Percentiles rank a stretch among this genome's conserved stretches.
Evolutionary conservation across 2,329 filamentous ascomycete genomes (phyloP).

Genomic region (Apiospora aurea): DNA sequence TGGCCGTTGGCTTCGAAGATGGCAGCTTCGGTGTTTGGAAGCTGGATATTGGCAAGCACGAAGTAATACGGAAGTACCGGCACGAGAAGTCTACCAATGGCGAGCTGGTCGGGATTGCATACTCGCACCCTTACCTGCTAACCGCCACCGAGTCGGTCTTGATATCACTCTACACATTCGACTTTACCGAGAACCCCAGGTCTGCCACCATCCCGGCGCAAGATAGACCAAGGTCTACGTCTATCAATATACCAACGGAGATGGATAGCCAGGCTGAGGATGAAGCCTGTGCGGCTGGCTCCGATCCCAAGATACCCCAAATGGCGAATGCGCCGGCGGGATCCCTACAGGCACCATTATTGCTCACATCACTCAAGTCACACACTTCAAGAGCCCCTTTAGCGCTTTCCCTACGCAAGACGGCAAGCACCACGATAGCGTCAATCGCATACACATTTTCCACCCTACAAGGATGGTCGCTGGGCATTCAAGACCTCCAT

Average conservation of each 20-base stretch:
- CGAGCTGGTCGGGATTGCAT: slow-evolving; percentile 73
- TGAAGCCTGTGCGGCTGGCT: no score
- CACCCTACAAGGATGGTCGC: slow-evolving; percentile 81
- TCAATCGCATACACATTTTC: slow-evolving; percentile 88
- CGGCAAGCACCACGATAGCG: slow-evolving; percentile 70
- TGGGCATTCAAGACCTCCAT: slow-evolving; percentile 90
- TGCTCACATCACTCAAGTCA: slow-evolving; percentile 82
- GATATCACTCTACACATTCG: slow-evolving; percentile 78
- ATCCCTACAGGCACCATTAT: slow-evolving; percentile 51
- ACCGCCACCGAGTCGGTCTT: slow-evolving; percentile 78
- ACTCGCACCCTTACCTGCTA: slow-evolving; percentile 77
- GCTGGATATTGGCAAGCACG: slow-evolving; percentile 54
- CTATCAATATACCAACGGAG: neutral
- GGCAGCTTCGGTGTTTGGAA: slow-evolving; percentile 76
- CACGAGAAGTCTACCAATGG: slow-evolving; percentile 70
- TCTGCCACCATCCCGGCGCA: neutral
- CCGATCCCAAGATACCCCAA: neutral
- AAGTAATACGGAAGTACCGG: slow-evolving; percentile 59
- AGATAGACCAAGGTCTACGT: neutral
- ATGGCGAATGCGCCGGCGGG: no score
- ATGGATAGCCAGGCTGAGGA: neutral
- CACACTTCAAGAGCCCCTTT: slow-evolving; percentile 80
- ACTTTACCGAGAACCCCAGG: slow-evolving; percentile 28
- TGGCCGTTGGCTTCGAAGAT: slow-evolving; percentile 74
- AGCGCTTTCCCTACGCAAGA: slow-evolving; percentile 81